These are phyloP conservation scores for Plasmodium berghei DNA, from an alignment of 169 alveolate species.

Conservation along the genomic window DNA sequence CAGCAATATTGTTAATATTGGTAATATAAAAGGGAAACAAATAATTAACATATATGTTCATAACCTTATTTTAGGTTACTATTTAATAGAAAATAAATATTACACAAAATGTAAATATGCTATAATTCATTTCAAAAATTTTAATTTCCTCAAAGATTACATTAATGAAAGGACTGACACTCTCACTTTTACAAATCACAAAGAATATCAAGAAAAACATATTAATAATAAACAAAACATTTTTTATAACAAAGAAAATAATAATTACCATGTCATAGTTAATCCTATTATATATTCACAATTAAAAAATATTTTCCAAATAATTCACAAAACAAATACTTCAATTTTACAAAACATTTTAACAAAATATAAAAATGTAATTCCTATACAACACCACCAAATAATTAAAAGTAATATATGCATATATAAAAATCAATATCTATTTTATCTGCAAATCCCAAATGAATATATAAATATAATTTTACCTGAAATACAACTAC, in stretches of 20 bases:
- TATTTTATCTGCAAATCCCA: constrained; percentile 19
- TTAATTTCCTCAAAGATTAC: constrained; percentile 25
- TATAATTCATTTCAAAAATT: constrained; percentile 3
- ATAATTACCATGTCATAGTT: constrained; percentile 6
- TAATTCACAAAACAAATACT: constrained; percentile 28
- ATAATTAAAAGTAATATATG: constrained; percentile 17
- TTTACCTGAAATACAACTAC: not conserved
- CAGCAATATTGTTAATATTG: constrained; percentile 17
- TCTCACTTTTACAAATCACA: not conserved
- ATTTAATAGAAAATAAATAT: not conserved
- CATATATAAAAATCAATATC: constrained; percentile 21
- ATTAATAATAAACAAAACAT: not conserved
- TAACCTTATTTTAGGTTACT: not conserved
- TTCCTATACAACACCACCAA: not conserved
- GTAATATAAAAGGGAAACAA: constrained; percentile 6
- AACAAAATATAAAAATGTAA: constrained; percentile 8
- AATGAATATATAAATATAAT: not conserved
- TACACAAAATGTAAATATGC: constrained; percentile 5
- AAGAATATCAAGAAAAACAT: not conserved
- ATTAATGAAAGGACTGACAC: not conserved
- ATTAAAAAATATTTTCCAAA: constrained; percentile 19
- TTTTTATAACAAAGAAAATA: not conserved
- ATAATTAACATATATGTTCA: constrained; percentile 8
- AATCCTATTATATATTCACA: constrained; percentile 8
- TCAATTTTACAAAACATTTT: constrained; percentile 7